These are phyloP conservation scores for Tolypocladium inflatum DNA, from an alignment of 2,329 filamentous ascomycete genomes.

Conservation along the genomic window DNA sequence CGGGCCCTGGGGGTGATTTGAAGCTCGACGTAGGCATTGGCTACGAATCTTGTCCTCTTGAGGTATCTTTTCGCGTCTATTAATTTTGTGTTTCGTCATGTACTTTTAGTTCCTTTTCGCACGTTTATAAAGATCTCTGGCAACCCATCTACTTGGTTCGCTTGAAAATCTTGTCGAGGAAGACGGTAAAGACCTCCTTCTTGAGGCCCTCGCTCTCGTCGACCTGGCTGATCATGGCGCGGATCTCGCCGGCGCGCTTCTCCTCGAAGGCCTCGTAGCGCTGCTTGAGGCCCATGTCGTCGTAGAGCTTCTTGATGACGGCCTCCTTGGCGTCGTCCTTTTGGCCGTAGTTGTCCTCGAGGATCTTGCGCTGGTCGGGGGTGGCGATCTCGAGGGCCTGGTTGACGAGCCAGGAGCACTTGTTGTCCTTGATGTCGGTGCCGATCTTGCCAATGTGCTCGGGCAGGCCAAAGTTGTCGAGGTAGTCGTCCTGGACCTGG, in stretches of 20 bases:
- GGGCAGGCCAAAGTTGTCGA: constrained; percentile 93
- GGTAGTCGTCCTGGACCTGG: constrained; percentile 97
- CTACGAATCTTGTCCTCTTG: background rate
- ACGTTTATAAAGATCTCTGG: background rate
- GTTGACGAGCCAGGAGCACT: constrained; percentile 98
- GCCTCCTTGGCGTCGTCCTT: constrained; percentile 81
- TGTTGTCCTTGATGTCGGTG: constrained; percentile 98
- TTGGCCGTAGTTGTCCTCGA: constrained; percentile 88
- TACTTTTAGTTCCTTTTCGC: background rate
- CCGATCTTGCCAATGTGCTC: constrained; percentile 96
- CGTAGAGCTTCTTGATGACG: constrained; percentile 78
- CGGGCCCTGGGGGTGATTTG: background rate
- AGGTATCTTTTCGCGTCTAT: background rate
- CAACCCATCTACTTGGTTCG: constrained; percentile 65
- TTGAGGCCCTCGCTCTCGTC: constrained; percentile 86
- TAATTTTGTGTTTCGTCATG: background rate
- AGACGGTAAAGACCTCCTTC: constrained; percentile 80
- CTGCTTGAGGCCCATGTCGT: constrained; percentile 75
- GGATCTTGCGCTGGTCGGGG: constrained; percentile 75
- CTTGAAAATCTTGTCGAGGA: constrained; percentile 97
- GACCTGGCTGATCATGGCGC: constrained; percentile 62
- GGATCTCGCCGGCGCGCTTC: constrained; percentile 69
- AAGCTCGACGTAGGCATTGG: background rate
- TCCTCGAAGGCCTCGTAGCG: constrained; percentile 87
- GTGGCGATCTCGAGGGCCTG: constrained; percentile 74